Base-by-base conservation (phyloP, 202 grass and related monocot species). In the Eragrostis tef region DNA sequence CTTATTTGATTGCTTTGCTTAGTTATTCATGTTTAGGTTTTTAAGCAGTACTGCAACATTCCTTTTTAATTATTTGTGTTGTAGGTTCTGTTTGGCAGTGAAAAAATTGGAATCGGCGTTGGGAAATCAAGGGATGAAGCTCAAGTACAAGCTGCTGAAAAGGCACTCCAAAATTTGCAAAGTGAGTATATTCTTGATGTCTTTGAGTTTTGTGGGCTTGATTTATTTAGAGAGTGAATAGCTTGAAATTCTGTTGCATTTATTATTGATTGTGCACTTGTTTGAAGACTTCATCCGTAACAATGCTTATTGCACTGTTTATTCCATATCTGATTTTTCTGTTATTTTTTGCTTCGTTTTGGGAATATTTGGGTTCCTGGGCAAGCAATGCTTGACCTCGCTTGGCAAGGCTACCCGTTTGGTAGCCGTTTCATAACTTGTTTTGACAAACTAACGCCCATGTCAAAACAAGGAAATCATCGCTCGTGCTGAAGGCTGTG, bases 71-170 rank as follows among this genome's bases (percentile, higher is more conserved):
- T 53, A 57, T 79, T 81, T 70, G 25, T 86, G 20, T 83, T 85
- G 49, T 85, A 97, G 94, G 96, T 99, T 80, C 68, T 99, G 63
- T 99, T 96, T 84, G 87, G 85, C 79, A 99, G 78, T 67, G 96
- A 99, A 85, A 99, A 93, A 52, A 83, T 99, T 20, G 93, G 90
- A 53, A 89, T 88, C 45, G 96, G 90, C 24, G 87, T 87, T 34
- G 96, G 96, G 80, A 96, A 86, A 88, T 96, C 93, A 87, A 87
- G 87, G 56, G 93, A 93, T 70, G 93, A 95, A 80, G 96, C 96
- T 52, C 88, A 96, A 87, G 53, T 90, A 66, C 90, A 89, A 95
- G 96, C 96, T 70, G 92, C 96, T 84, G 96, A 95, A 73, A 91
- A 96, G 75, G 92, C 89, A 41, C 93, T 99, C 67, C 88, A 67